Percentiles rank a stretch among this genome's conserved stretches.
Evolutionary conservation across 139 green algal species (phyloP).

Genomic region (Haematococcus sp.): DNA sequence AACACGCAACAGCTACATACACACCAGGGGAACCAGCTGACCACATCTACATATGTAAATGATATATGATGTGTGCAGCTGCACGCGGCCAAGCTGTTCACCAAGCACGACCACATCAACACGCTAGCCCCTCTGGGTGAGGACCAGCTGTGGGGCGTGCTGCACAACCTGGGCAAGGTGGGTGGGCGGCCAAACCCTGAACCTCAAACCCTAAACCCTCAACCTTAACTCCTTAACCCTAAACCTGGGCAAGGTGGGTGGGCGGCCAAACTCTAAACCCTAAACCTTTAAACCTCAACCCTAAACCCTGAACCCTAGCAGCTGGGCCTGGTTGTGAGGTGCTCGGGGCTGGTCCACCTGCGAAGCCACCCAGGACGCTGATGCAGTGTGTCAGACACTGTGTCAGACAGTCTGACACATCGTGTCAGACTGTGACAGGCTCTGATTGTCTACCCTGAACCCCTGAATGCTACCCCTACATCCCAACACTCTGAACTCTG

Average conservation of each 20-base stretch:
- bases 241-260: conserved; percentile 62
- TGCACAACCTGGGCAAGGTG: conserved; percentile 75
- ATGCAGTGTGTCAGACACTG: neutral
- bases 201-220: no score
- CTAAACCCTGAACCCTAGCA: no score
- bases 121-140: conserved; percentile 56
- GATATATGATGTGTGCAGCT: no score
- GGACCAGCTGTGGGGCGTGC: conserved; percentile 62
- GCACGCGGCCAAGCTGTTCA: conserved; percentile 49
- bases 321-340: conserved; percentile 47
- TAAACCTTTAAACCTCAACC: no score
- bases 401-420: neutral
- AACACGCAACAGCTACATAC: no score
- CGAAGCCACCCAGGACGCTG: neutral
- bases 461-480: neutral
- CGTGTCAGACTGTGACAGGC: neutral
- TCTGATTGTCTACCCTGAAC: neutral
- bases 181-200: neutral
- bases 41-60: no score
- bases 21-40: no score
- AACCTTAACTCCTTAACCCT: no score
- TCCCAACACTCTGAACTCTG: no score
- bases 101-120: conserved; percentile 66
- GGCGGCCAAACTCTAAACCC: neutral
- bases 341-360: no score